phyloP scores from a whole-genome alignment of 306 rosid genomes.

The Fagus crenata region DNA sequence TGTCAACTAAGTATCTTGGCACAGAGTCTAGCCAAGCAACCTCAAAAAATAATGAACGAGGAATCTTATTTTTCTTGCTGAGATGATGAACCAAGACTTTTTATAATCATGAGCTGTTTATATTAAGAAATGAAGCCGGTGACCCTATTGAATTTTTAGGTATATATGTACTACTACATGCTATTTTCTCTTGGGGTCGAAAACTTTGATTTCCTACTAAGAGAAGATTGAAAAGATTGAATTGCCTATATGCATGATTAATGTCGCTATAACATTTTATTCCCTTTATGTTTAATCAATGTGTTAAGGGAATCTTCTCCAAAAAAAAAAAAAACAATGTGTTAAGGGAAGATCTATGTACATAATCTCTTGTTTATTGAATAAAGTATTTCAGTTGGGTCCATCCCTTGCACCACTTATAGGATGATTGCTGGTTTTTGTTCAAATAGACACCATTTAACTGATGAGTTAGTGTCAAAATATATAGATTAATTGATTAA shows the following conservation, averaged over 20 bases:
- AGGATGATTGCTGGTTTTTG: too few relatives aligned
- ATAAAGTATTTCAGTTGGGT: too few relatives aligned
- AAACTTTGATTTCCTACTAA: neutral
- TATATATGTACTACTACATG: neutral
- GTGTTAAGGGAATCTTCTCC: too few relatives aligned
- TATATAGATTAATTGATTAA: too few relatives aligned
- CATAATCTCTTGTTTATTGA: too few relatives aligned
- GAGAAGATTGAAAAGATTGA: neutral
- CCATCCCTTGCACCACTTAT: too few relatives aligned
- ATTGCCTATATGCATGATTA: neutral
- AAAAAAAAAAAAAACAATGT: too few relatives aligned
- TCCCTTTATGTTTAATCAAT: neutral
- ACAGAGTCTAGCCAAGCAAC: neutral
- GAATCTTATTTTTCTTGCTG: neutral
- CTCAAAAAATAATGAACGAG: neutral
- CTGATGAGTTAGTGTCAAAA: too few relatives aligned
- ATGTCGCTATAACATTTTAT: neutral
- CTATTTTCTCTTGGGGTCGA: neutral
- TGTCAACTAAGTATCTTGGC: slow-evolving; percentile 11
- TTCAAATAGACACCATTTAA: too few relatives aligned
- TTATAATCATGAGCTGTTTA: neutral
- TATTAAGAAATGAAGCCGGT: neutral
- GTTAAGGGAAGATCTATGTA: too few relatives aligned
- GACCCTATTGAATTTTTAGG: neutral
- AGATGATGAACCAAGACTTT: neutral